These are phyloP conservation scores for Sporopachydermia lactativora DNA, from an alignment of 805 yeast genomes.

Conservation along the genomic window DNA sequence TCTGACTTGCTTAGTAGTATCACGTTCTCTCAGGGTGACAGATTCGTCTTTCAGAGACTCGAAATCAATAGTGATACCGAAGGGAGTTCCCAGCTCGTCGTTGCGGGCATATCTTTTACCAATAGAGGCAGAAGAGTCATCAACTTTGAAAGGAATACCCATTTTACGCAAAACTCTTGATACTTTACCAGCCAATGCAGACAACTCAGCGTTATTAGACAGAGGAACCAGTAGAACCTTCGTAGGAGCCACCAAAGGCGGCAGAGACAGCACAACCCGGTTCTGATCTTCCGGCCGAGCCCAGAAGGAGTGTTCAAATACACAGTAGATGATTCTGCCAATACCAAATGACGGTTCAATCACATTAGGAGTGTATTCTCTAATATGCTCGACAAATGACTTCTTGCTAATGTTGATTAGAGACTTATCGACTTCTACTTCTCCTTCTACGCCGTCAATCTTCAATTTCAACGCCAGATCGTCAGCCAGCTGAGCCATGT, in stretches of 20 bases:
- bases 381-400: constrained; percentile 74
- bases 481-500: constrained; percentile 50
- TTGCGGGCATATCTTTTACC: constrained; percentile 98
- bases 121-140: constrained; percentile 93
- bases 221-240: constrained; percentile 92
- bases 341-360: constrained; percentile 99
- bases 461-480: constrained; percentile 51
- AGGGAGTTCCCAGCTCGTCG: constrained; percentile 97
- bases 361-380: constrained; percentile 94
- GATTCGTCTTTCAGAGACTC: constrained; percentile 80
- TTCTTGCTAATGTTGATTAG: constrained; percentile 66
- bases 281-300: constrained; percentile 79
- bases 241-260: constrained; percentile 94
- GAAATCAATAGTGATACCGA: constrained; percentile 94
- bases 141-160: constrained; percentile 89
- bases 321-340: constrained; percentile 88
- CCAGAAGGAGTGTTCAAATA: constrained; percentile 95
- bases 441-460: constrained; percentile 48
- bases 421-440: constrained; percentile 57
- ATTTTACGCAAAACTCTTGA: constrained; percentile 57
- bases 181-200: constrained; percentile 58
- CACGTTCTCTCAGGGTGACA: constrained; percentile 94
- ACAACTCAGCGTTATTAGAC: constrained; percentile 68
- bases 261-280: constrained; percentile 84
- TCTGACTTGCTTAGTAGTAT: constrained; percentile 91